Percentiles rank a stretch among this genome's conserved stretches.
Conservation (phyloP, 2,329 filamentous ascomycete genomes). For the Fusarium aywerte region DNA sequence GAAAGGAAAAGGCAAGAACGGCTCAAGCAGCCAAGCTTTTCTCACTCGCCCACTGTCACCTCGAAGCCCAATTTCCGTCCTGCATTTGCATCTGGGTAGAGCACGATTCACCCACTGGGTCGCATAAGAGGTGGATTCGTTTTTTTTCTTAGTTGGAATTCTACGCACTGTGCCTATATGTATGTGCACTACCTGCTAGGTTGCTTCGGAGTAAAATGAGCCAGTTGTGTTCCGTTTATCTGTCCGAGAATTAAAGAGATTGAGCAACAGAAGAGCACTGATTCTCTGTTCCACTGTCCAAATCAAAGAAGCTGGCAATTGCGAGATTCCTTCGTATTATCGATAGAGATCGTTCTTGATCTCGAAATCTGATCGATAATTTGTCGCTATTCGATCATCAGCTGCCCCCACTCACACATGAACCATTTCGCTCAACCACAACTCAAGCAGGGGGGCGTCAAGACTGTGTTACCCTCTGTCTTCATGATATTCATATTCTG, state of each 20-base stretch:
- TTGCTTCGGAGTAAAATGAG: conserved; percentile 12
- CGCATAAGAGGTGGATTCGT: conserved; percentile 36
- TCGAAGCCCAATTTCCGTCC: conserved; percentile 27
- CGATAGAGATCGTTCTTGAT: neutral
- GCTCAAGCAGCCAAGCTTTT: conserved; percentile 19
- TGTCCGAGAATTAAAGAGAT: conserved; percentile 2
- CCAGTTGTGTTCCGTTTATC: conserved; percentile 16
- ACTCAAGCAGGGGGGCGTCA: conserved; percentile 11
- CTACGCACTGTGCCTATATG: conserved; percentile 34
- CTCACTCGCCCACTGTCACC: neutral
- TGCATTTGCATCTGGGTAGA: conserved; percentile 16
- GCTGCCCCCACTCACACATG: conserved; percentile 24
- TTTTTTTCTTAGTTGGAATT: conserved; percentile 7
- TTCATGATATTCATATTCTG: neutral
- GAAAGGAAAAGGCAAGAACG: conserved; percentile 12
- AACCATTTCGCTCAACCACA: conserved; percentile 22
- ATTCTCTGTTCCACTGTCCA: neutral
- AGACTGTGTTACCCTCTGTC: neutral
- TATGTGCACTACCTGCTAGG: conserved; percentile 9
- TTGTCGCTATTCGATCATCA: conserved; percentile 4
- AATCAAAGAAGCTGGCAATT: neutral
- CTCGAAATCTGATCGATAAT: conserved; percentile 4
- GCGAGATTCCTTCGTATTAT: neutral
- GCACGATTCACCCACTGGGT: conserved; percentile 34
- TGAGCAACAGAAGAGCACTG: neutral